phyloP scores from a whole-genome alignment of 2,329 filamentous ascomycete genomes.

The Aspergillus alliaceus region DNA sequence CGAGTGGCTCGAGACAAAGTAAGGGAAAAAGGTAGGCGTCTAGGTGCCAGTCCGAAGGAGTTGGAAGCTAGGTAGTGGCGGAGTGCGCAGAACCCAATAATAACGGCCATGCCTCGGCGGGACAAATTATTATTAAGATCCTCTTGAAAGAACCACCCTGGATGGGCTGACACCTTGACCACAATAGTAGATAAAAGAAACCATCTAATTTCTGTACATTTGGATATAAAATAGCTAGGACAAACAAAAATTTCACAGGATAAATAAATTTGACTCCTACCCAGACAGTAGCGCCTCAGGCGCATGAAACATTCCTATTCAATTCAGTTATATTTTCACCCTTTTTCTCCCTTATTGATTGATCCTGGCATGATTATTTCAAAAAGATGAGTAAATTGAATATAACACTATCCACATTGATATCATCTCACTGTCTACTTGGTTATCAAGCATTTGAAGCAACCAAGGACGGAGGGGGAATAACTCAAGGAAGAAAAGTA shows the following conservation, averaged over 20 bases:
- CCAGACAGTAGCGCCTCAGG: not conserved
- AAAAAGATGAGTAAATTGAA: not conserved
- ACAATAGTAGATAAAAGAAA: no score
- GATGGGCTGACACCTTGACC: not conserved
- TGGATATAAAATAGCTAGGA: not conserved
- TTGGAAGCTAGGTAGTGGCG: conserved; percentile 22
- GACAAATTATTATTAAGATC: conserved; percentile 19
- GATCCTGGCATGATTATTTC: not conserved
- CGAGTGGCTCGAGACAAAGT: conserved; percentile 14
- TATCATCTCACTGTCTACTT: not conserved
- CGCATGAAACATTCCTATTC: not conserved
- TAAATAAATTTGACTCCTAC: not conserved
- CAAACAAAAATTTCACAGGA: not conserved
- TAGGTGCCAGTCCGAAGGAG: conserved; percentile 22
- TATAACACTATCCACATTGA: not conserved
- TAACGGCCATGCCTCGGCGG: conserved; percentile 16
- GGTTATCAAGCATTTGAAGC: not conserved
- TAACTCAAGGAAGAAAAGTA: not conserved
- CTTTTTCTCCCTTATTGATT: not conserved
- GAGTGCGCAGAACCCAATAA: conserved; percentile 24
- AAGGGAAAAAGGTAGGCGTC: conserved; percentile 17
- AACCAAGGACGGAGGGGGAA: not conserved
- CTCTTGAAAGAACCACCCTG: not conserved
- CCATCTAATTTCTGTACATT: no score
- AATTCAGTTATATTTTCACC: not conserved